Evolutionary conservation across 176 grass and related monocot genomes (phyloP).

Genomic region (Cenchrus americanus): DNA sequence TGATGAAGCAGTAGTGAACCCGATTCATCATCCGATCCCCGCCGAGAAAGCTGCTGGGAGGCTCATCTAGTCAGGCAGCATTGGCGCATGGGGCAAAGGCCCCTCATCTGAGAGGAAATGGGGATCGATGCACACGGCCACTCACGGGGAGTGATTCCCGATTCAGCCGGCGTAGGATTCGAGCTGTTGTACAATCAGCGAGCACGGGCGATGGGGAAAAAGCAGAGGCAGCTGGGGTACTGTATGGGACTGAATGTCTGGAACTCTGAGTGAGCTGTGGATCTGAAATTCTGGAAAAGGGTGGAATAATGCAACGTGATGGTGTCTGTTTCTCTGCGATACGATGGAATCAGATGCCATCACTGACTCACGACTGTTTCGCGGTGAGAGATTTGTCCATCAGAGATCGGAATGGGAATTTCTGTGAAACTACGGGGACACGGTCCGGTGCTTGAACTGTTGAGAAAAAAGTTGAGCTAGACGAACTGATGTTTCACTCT

Average conservation of each 20-base stretch:
- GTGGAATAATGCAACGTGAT: constrained; percentile 4
- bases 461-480: too few species aligned
- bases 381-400: too few species aligned
- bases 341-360: constrained; percentile 2
- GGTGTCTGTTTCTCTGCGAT: background rate
- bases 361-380: background rate
- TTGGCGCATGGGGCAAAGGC: background rate
- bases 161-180: background rate
- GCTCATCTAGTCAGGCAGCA: constrained; percentile 42
- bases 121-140: background rate
- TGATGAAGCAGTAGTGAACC: background rate
- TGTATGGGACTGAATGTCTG: background rate
- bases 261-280: background rate
- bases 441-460: too few species aligned
- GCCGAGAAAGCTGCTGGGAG: background rate
- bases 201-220: background rate
- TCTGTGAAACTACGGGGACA: background rate
- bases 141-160: constrained; percentile 29
- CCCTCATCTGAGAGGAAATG: background rate
- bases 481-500: too few species aligned
- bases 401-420: background rate
- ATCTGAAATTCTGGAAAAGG: background rate
- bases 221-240: background rate
- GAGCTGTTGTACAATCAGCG: constrained; percentile 33
- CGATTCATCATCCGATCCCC: background rate